A percentile compares a stretch with the other conserved stretches of the same genome.
Evolutionary conservation across 257 asterid species (phyloP).

Genomic region (Petunia secreta): DNA sequence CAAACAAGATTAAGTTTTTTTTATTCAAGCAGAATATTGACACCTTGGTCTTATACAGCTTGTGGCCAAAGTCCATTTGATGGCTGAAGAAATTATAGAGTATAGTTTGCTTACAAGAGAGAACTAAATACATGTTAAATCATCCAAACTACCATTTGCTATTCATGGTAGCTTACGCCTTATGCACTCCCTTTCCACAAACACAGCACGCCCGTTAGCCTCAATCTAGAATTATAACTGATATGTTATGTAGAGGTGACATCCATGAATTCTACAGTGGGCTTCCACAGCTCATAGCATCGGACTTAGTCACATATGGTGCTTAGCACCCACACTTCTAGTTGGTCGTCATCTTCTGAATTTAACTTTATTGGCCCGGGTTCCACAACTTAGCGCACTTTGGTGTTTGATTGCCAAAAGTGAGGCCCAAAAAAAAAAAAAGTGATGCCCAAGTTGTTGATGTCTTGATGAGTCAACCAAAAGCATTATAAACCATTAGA

Average conservation of each 20-base stretch:
- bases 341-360: conserved; percentile 1
- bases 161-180: background rate
- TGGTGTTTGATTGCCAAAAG: background rate
- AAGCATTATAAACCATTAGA: conserved; percentile 9
- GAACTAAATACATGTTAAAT: conserved; percentile 13
- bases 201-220: background rate
- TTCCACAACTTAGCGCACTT: background rate
- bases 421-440: background rate
- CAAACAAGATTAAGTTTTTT: conserved; percentile 16
- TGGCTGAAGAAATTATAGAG: background rate
- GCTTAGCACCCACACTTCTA: background rate
- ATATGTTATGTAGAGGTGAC: conserved; percentile 6
- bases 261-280: background rate
- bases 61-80: conserved; percentile 5
- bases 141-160: background rate
- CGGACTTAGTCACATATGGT: background rate
- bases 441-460: background rate
- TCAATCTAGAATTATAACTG: background rate
- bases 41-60: background rate
- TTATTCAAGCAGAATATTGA: background rate
- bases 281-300: background rate
- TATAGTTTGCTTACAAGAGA: background rate
- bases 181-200: background rate
- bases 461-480: background rate
- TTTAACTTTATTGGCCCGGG: background rate